Conservation (phyloP, 2,329 filamentous ascomycete species). For the Aspergillus ustus region DNA sequence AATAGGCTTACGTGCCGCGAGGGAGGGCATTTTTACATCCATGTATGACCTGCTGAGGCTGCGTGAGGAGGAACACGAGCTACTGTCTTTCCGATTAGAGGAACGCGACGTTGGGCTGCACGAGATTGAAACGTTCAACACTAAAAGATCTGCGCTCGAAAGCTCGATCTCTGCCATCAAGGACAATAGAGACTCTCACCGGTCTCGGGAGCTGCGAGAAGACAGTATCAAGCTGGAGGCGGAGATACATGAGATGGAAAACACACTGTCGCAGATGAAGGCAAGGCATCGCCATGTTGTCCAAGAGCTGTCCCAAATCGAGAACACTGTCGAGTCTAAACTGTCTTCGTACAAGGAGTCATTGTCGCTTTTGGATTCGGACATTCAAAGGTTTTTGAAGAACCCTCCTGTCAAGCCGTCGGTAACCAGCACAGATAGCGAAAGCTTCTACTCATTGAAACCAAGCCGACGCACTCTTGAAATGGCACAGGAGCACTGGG, state of each 20-base stretch:
- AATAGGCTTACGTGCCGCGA: conserved; percentile 57
- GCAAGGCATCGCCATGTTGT: conserved; percentile 58
- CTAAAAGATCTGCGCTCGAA: conserved; percentile 55
- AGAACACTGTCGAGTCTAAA: conserved; percentile 63
- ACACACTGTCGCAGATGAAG: conserved; percentile 60
- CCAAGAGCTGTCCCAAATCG: conserved; percentile 56
- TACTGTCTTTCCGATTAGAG: conserved; percentile 52
- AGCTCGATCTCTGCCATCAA: conserved; percentile 57
- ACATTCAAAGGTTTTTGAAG: conserved; percentile 58
- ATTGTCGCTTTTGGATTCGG: conserved; percentile 59
- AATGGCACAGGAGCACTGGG: conserved; percentile 63
- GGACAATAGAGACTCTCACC: conserved; percentile 49
- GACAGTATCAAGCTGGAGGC: conserved; percentile 58
- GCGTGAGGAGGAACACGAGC: conserved; percentile 60
- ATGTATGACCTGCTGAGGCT: conserved; percentile 61
- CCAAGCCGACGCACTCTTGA: conserved; percentile 62
- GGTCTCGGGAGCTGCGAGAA: conserved; percentile 50
- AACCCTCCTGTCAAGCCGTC: conserved; percentile 50
- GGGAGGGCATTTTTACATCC: conserved; percentile 60
- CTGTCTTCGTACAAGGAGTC: conserved; percentile 63
- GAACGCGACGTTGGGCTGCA: conserved; percentile 53
- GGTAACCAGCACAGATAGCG: conserved; percentile 30
- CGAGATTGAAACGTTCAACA: conserved; percentile 57
- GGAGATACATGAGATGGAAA: conserved; percentile 63
- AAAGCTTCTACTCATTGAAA: conserved; percentile 58